phyloP scores from a whole-genome alignment of 2,329 filamentous ascomycete genomes.

The Colletotrichum cuscutae region DNA sequence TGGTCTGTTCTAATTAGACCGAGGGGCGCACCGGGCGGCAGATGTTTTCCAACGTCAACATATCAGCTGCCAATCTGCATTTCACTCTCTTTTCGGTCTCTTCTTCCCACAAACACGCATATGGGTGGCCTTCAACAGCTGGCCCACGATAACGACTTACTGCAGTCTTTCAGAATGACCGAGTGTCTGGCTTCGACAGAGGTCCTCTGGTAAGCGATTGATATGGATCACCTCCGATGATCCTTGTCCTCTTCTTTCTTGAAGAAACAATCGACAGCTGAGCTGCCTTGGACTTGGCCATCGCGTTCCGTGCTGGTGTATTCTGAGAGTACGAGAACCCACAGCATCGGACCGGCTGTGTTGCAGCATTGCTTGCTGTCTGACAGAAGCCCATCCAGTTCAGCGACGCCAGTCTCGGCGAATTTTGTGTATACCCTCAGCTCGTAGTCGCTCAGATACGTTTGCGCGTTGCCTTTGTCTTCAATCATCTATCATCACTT shows the following conservation, averaged over 20 bases:
- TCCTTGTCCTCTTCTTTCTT: background rate
- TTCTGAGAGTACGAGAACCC: background rate
- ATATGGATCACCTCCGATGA: background rate
- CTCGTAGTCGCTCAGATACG: background rate
- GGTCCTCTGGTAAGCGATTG: background rate
- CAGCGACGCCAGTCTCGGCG: background rate
- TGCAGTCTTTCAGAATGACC: background rate
- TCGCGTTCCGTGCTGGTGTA: background rate
- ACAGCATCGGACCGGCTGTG: background rate
- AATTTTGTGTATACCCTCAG: no score
- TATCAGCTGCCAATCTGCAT: background rate
- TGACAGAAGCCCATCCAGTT: background rate
- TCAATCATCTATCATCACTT: background rate
- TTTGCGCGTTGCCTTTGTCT: background rate
- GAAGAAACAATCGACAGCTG: background rate
- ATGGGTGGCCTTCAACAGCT: background rate
- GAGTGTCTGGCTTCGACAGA: background rate
- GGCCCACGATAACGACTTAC: background rate
- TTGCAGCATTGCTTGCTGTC: no score
- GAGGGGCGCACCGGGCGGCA: background rate
- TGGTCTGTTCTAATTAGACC: background rate
- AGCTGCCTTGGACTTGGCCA: background rate
- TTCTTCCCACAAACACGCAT: background rate
- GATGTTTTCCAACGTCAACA: background rate
- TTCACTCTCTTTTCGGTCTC: background rate